Percentiles rank a stretch among this genome's conserved stretches.
phyloP scores from a whole-genome alignment of 2,329 filamentous ascomycete species.

The Apiospora pterosperma region DNA sequence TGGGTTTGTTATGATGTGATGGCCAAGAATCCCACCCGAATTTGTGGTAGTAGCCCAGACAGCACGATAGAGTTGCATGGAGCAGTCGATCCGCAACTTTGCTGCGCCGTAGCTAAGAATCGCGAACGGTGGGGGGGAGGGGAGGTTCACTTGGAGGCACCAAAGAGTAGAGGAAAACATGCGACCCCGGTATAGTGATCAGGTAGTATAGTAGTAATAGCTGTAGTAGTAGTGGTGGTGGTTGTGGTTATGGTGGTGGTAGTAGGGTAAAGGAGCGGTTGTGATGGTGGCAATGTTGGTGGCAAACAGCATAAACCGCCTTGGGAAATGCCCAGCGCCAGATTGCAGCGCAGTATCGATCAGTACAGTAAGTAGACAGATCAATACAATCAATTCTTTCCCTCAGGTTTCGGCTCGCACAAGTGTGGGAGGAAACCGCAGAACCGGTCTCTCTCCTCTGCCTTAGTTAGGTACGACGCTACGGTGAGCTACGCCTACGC shows the following conservation, averaged over 20 bases:
- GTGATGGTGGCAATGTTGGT: not conserved
- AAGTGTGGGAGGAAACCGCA: not conserved
- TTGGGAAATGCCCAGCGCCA: not conserved
- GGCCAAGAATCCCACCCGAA: not conserved
- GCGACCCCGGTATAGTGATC: not conserved
- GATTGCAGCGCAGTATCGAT: not conserved
- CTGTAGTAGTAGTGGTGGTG: not conserved
- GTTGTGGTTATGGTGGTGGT: not conserved
- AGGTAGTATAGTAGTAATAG: not conserved
- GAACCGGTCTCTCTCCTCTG: not conserved
- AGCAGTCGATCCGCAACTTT: not conserved
- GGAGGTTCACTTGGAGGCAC: not conserved
- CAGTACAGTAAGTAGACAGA: not conserved
- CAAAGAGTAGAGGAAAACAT: not conserved
- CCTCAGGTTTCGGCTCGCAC: not conserved
- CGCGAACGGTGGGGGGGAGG: not conserved
- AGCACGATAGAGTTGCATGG: not conserved
- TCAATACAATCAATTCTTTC: not conserved
- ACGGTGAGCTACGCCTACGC: too few species aligned
- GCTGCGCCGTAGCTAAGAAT: not conserved
- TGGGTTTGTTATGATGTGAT: not conserved
- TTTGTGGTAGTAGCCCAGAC: not conserved
- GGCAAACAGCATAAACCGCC: not conserved
- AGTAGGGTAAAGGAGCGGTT: not conserved
- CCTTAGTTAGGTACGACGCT: too few species aligned